Evolutionary conservation across 75 land plant species (phyloP).

Genomic region (Selaginella moellendorffii): DNA sequence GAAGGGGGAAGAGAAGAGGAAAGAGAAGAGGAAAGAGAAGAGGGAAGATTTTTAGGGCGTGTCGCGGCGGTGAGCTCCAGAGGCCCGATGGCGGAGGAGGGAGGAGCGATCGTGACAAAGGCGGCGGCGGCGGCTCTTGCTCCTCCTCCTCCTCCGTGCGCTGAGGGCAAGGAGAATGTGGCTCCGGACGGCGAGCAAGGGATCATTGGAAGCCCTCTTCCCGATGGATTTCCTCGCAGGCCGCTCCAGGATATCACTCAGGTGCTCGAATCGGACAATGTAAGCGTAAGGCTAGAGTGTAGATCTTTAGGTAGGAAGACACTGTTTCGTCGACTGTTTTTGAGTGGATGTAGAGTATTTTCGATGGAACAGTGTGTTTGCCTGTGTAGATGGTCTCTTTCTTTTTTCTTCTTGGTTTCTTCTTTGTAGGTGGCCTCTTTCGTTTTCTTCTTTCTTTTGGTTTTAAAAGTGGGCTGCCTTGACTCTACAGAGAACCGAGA

Average conservation of each 20-base stretch:
- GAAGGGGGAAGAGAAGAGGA: no score
- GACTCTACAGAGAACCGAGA: no score
- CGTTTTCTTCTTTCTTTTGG: background rate
- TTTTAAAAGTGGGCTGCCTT: no score
- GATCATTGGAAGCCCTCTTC: background rate
- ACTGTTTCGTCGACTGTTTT: background rate
- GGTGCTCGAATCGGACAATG: background rate
- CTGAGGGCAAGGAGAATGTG: background rate
- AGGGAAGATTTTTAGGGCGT: background rate
- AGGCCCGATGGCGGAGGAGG: background rate
- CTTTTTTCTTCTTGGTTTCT: background rate
- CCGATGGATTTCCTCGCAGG: background rate
- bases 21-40: no score
- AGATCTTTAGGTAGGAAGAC: background rate
- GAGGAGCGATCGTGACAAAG: background rate
- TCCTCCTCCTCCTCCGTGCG: no score
- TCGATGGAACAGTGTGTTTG: background rate
- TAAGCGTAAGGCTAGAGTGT: background rate
- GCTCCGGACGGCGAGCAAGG: background rate
- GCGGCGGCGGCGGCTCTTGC: background rate
- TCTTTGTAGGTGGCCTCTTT: background rate
- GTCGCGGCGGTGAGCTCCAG: background rate
- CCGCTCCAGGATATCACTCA: background rate
- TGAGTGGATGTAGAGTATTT: no score
- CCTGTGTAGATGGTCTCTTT: no score